Percentiles rank a stretch among this genome's conserved stretches.
Evolutionary conservation across 495 filamentous ascomycete species (phyloP).

Genomic region (Cenococcum geophilum): DNA sequence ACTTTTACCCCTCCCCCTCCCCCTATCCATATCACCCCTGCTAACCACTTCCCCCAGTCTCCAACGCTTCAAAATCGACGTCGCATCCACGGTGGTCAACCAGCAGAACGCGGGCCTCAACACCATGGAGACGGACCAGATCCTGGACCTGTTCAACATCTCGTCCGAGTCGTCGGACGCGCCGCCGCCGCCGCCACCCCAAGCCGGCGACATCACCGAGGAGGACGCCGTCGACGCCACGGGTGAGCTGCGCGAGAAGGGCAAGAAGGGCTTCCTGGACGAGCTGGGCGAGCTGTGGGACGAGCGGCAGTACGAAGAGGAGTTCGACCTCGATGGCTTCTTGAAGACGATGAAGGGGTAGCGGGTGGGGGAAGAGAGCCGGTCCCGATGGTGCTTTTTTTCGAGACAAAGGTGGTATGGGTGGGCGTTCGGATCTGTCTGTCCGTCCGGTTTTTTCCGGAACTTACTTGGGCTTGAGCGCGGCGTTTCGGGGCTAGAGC

Average conservation of each 20-base stretch:
- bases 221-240: conserved; percentile 93
- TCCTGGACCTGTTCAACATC: conserved; percentile 92
- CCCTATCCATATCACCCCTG: neutral
- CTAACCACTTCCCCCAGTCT: conserved; percentile 49
- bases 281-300: conserved; percentile 96
- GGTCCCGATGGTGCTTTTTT: neutral
- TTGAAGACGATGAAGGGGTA: conserved; percentile 74
- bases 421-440: no score
- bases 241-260: conserved; percentile 87
- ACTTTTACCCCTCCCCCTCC: neutral
- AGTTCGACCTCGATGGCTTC: conserved; percentile 90
- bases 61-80: conserved; percentile 99
- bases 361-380: conserved; percentile 8
- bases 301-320: conserved; percentile 91
- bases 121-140: conserved; percentile 97
- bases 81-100: conserved; percentile 95
- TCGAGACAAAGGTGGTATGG: neutral
- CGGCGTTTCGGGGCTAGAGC: no score
- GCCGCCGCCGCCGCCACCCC: conserved; percentile 53
- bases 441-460: no score
- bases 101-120: conserved; percentile 94
- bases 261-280: conserved; percentile 92
- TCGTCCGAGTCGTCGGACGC: conserved; percentile 59
- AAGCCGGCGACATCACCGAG: conserved; percentile 57
- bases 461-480: no score